These are phyloP conservation scores for Hemisphaericaspora nanyangensis DNA, from an alignment of 805 yeast genomes.

Conservation along the genomic window DNA sequence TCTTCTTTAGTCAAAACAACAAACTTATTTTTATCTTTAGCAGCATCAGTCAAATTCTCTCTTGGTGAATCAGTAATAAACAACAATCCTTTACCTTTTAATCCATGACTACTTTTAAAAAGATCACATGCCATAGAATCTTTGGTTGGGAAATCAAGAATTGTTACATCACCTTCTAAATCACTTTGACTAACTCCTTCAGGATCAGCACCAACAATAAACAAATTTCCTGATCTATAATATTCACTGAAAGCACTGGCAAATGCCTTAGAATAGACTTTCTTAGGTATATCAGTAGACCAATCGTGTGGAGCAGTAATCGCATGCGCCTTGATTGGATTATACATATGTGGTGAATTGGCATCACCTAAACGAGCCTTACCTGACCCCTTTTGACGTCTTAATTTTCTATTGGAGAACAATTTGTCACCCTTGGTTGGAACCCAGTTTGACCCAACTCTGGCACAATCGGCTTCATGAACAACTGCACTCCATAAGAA, in stretches of 20 bases:
- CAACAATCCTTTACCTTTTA: conserved; percentile 52
- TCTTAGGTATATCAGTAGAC: conserved; percentile 70
- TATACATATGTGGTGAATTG: conserved; percentile 86
- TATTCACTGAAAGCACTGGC: conserved; percentile 79
- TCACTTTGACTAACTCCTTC: conserved; percentile 7
- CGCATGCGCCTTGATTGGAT: conserved; percentile 87
- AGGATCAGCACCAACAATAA: conserved; percentile 56
- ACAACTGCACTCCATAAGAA: conserved; percentile 91
- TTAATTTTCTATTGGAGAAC: conserved; percentile 75
- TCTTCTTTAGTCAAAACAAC: conserved; percentile 66
- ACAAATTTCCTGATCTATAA: conserved; percentile 70
- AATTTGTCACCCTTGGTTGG: conserved; percentile 85
- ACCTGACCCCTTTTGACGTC: conserved; percentile 93
- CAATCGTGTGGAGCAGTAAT: conserved; percentile 88
- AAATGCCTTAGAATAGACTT: conserved; percentile 72
- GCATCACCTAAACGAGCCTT: conserved; percentile 95
- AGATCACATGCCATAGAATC: not conserved
- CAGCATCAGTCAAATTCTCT: conserved; percentile 52
- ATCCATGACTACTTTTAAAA: conserved; percentile 46
- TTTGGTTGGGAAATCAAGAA: conserved; percentile 4
- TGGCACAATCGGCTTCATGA: conserved; percentile 81
- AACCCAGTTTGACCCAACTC: conserved; percentile 87
- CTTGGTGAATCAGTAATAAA: conserved; percentile 64
- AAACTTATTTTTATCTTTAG: conserved; percentile 44
- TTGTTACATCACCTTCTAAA: conserved; percentile 16